Evolutionary conservation across 306 rosid genomes (phyloP).

Genomic region (Datisca glomerata): DNA sequence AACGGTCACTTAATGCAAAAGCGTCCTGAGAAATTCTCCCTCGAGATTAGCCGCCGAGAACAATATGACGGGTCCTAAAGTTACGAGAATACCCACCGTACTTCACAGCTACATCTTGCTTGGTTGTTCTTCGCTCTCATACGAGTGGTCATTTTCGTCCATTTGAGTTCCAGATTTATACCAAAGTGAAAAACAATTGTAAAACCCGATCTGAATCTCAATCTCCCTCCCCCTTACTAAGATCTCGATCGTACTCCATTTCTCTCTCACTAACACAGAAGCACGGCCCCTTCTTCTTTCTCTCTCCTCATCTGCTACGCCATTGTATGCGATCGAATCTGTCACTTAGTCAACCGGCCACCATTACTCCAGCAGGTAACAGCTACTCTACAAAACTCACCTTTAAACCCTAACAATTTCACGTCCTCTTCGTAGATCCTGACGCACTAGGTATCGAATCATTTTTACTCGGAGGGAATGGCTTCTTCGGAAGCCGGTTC

Average conservation of each 20-base stretch:
- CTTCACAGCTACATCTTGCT: no score
- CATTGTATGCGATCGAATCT: neutral
- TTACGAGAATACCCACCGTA: no score
- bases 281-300: neutral
- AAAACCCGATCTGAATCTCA: slow-evolving; percentile 13
- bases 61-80: no score
- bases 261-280: slow-evolving; percentile 1
- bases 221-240: neutral
- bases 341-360: slow-evolving; percentile 3
- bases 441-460: slow-evolving; percentile 30
- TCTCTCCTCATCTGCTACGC: neutral
- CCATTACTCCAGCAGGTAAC: slow-evolving; percentile 9
- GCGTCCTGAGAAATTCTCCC: no score
- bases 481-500: slow-evolving; percentile 99
- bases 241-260: slow-evolving; percentile 4
- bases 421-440: slow-evolving; percentile 18
- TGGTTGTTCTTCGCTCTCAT: no score
- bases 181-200: slow-evolving; percentile 3
- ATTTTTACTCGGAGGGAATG: slow-evolving; percentile 67
- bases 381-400: slow-evolving; percentile 8
- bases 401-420: slow-evolving; percentile 19
- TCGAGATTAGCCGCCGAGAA: no score
- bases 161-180: neutral
- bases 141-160: neutral
- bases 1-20: no score